Evolutionary conservation across 1,284 basidiomycete genomes (phyloP), one percentile per base, ranked within the genome.

Genomic region (Microbotryomycetes sp.): DNA sequence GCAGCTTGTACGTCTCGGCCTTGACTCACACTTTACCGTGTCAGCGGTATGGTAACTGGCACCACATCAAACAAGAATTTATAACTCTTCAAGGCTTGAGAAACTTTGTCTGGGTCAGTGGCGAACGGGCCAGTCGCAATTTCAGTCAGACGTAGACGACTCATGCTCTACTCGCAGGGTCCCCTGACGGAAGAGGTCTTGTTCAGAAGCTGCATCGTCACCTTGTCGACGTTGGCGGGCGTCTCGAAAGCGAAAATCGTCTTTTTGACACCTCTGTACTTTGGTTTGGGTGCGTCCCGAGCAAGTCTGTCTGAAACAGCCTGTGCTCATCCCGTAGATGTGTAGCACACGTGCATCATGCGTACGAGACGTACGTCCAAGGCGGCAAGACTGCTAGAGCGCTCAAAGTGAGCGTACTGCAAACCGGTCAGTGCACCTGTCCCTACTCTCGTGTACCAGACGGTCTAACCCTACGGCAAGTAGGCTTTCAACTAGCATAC

Each of bases 121-220:
- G 7, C 26, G 24, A n/a, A 41, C 28, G 52, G n/a, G 24, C 41
- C n/a, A 30, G 16, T 29, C 23, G 24, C 35, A 41, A 41, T 18
- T 53, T 21, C 41, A 46, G 29, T 52, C 26, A 9, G 48, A 27
- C 49, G 18, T 46, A 29, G 47, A 28, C 52, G 29, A n/a, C n/a
- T n/a, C n/a, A n/a, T n/a, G n/a, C n/a, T n/a, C n/a, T n/a, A n/a
- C 57, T 24, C 31, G 0, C 66, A 93, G 88, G 92, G 84, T 0
- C 94, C 94, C 0, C 74, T 91, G 31, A 92, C 92, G 0, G 94
- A 98, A 77, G 94, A 98, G 74, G 70, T 97, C 26, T 88, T 92
- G 3, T 98, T 97, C 73, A 81, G 96, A 27, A 85, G 87, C 0
- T 92, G 89, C 72, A 82, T 94, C 48, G 79, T 97, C 23, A 78